Base-by-base conservation (phyloP, 1,284 basidiomycete species). In the Leccinum pachyderme region DNA sequence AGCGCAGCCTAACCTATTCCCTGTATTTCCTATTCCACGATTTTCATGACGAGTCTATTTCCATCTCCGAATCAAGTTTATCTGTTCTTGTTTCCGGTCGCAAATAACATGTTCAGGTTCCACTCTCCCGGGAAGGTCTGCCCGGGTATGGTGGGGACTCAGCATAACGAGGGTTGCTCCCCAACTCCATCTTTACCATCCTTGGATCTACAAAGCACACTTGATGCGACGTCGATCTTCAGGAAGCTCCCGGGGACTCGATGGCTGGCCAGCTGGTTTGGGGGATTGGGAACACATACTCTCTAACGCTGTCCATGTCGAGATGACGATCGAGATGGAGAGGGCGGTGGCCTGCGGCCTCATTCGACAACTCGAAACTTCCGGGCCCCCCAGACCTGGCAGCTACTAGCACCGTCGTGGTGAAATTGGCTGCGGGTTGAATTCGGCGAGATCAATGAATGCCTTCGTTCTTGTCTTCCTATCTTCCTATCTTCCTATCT, bases 61-160 rank as follows among this genome's bases (percentile, higher is more conserved):
- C 37, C 18, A 39, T 39, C 37, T 39, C 37, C 37, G 37, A 39
- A 39, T 7, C 11, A 31, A 11, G 18, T 18, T 18, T 12, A 3
- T 31, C 11, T 31, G 29, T 53, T 64, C 44, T 59, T 45, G 51
- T 67, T 58, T 52, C 35, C 22, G 54, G 53, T 35, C 15, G 3
- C 18, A 18, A 5, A 3, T 33, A 25, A 25, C 48, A 31, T 41
- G 27, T 5, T 18, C 28, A 29, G 9, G 51, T 32, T 43, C 52
- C 58, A 28, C 41, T 52, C 22, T 5, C 33, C 33, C 3, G 46
- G 45, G 7, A 4, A 51, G 15, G 4, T 27, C 33, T 49, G 6
- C 25, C 60, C 54, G 47, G 5, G 54, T 66, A 61, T 63, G 51
- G 64, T 13, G 55, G 28, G 53, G 63, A 18, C 37, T 39, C 37